A percentile compares a stretch with the other conserved stretches of the same genome.
Evolutionary conservation across 768 basidiomycete genomes (phyloP).

Genomic region (Russula sp.): DNA sequence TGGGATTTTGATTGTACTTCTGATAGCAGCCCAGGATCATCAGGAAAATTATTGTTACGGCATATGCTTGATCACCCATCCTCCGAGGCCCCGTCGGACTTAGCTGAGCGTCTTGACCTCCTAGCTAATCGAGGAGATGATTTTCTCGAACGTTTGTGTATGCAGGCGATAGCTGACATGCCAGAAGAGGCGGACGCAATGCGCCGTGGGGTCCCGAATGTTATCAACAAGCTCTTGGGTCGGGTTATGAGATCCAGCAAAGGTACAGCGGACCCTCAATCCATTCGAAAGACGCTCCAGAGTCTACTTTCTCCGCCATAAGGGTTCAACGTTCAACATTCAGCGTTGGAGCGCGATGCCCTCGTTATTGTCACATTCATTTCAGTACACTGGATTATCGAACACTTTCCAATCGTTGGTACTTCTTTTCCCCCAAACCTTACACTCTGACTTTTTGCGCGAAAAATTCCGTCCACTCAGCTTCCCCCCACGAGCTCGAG

Average conservation of each 20-base stretch:
- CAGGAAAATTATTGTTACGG: slow-evolving; percentile 70
- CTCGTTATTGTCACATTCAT: not conserved
- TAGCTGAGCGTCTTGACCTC: slow-evolving; percentile 47
- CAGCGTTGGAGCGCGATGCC: not conserved
- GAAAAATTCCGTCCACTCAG: slow-evolving; percentile 77
- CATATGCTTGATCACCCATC: slow-evolving; percentile 49
- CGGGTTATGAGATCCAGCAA: slow-evolving; percentile 76
- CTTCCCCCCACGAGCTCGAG: slow-evolving; percentile 74
- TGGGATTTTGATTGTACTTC: not conserved
- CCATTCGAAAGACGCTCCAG: slow-evolving; percentile 44
- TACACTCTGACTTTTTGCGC: slow-evolving; percentile 41
- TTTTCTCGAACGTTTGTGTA: slow-evolving; percentile 49
- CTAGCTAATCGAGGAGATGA: slow-evolving; percentile 33
- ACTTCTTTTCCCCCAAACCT: slow-evolving; percentile 25
- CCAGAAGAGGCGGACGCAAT: slow-evolving; percentile 63
- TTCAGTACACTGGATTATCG: not conserved
- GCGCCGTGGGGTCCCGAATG: slow-evolving; percentile 62
- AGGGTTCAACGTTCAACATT: not conserved
- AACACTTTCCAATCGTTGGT: not conserved
- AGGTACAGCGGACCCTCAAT: slow-evolving; percentile 71
- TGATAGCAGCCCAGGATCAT: slow-evolving; percentile 47
- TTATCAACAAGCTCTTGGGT: slow-evolving; percentile 76
- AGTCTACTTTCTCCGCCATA: slow-evolving; percentile 31
- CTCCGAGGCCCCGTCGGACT: slow-evolving; percentile 32
- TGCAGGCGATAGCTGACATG: slow-evolving; percentile 52